phyloP scores from a whole-genome alignment of 1,139 yeast genomes.

The Petasospora fabianii region DNA sequence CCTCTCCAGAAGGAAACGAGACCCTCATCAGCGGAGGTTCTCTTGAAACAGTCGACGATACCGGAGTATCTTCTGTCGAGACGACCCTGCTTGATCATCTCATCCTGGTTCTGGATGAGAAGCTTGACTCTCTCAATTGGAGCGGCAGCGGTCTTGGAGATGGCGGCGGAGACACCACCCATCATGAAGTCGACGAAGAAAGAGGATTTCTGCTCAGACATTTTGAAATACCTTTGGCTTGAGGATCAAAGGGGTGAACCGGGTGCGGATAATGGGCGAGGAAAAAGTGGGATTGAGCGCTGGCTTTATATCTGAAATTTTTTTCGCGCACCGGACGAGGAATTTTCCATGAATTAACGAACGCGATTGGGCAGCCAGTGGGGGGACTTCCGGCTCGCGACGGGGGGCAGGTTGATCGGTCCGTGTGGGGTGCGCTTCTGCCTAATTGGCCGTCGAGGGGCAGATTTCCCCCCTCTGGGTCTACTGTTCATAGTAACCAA shows the following conservation, averaged over 20 bases:
- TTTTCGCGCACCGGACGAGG: conserved; percentile 10
- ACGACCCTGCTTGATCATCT: conserved; percentile 81
- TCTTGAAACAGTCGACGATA: conserved; percentile 67
- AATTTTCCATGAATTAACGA: conserved; percentile 12
- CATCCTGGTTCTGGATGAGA: conserved; percentile 79
- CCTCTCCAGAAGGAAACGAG: conserved; percentile 75
- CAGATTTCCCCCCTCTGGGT: too few species aligned
- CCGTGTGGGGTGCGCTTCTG: too few species aligned
- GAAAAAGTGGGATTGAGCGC: conserved; percentile 17
- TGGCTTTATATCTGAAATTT: conserved; percentile 18
- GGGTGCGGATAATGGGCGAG: conserved; percentile 6
- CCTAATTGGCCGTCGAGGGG: too few species aligned
- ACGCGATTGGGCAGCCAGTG: conserved; percentile 14
- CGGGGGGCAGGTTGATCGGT: too few species aligned
- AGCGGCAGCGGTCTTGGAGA: conserved; percentile 81
- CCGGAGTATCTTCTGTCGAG: conserved; percentile 62
- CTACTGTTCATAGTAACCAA: too few species aligned
- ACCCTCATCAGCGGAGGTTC: conserved; percentile 74
- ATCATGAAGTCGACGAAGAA: conserved; percentile 60
- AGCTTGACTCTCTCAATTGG: conserved; percentile 82
- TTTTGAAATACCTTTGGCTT: conserved; percentile 11
- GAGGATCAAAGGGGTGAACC: conserved; percentile 6
- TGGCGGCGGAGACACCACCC: conserved; percentile 88
- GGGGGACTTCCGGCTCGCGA: conserved; percentile 5
- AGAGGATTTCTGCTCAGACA: conserved; percentile 28